Percentiles rank a stretch among this genome's conserved stretches.
Conservation (phyloP, 495 filamentous ascomycete genomes). For the Chaetomidium leptoderma region DNA sequence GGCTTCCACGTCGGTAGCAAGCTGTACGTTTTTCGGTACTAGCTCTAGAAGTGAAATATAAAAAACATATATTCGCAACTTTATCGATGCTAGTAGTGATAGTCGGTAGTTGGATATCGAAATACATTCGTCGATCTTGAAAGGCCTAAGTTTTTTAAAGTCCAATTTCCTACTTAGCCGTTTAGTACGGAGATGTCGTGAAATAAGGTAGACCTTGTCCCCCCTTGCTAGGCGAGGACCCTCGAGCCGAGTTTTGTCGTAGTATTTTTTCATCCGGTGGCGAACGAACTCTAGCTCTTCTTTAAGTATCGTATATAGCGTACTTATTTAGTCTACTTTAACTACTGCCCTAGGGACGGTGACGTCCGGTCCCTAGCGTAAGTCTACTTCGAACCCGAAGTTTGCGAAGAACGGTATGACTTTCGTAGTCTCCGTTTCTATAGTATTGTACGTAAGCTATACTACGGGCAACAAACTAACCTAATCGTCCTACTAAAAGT, state of each 20-base stretch:
- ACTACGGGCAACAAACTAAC: background rate
- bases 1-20: background rate
- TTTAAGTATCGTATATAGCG: background rate
- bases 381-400: background rate
- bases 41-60: background rate
- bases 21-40: background rate
- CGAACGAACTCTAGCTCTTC: background rate
- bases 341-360: background rate
- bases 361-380: background rate
- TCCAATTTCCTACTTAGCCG: background rate
- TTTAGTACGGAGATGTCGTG: background rate
- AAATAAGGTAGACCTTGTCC: conserved; percentile 5
- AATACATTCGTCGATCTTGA: background rate
- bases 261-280: background rate
- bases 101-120: background rate
- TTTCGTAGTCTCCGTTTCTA: background rate
- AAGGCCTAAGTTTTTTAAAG: background rate
- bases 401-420: background rate
- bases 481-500: background rate
- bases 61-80: background rate
- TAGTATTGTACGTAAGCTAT: background rate
- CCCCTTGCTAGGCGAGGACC: background rate
- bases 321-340: background rate
- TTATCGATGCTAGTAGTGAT: background rate
- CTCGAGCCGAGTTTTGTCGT: conserved; percentile 1